Conservation (phyloP, 2,329 filamentous ascomycete species). For the Penicillium decumbens region DNA sequence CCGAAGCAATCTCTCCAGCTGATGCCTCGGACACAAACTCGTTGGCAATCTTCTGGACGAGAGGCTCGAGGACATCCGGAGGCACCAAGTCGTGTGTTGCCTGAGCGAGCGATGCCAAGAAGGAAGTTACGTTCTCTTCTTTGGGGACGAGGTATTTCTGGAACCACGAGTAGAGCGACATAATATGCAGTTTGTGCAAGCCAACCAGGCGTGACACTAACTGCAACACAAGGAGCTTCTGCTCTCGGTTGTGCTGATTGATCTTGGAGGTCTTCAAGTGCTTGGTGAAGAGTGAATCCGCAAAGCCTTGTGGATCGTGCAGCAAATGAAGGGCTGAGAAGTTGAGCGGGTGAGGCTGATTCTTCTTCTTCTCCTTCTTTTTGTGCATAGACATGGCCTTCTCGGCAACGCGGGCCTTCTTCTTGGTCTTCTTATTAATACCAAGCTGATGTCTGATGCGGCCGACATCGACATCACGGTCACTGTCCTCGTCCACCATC, state of each 20-base stretch:
- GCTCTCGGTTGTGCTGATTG: constrained; percentile 72
- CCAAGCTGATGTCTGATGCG: constrained; percentile 78
- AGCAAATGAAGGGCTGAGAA: constrained; percentile 93
- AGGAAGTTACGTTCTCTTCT: constrained; percentile 86
- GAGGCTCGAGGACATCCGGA: constrained; percentile 82
- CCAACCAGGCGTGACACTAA: constrained; percentile 87
- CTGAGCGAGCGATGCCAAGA: constrained; percentile 87
- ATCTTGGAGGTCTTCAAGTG: constrained; percentile 84
- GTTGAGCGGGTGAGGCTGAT: constrained; percentile 80
- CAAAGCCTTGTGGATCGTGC: constrained; percentile 90
- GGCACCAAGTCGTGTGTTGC: constrained; percentile 87
- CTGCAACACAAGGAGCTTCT: constrained; percentile 84
- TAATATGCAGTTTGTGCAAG: constrained; percentile 83
- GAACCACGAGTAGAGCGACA: constrained; percentile 93
- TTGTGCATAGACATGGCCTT: constrained; percentile 79
- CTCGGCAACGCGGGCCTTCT: constrained; percentile 72
- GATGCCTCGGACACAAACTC: constrained; percentile 96
- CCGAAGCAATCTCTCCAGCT: constrained; percentile 82
- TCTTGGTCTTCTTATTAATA: constrained; percentile 96
- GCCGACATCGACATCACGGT: constrained; percentile 71
- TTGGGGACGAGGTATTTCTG: constrained; percentile 84
- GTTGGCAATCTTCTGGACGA: constrained; percentile 93
- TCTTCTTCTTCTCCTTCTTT: constrained; percentile 80
- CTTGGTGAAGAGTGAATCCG: constrained; percentile 82
- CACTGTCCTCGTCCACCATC: constrained; percentile 80